Evolutionary conservation across 805 yeast species (phyloP).

Genomic region (Metschnikowia proteae): DNA sequence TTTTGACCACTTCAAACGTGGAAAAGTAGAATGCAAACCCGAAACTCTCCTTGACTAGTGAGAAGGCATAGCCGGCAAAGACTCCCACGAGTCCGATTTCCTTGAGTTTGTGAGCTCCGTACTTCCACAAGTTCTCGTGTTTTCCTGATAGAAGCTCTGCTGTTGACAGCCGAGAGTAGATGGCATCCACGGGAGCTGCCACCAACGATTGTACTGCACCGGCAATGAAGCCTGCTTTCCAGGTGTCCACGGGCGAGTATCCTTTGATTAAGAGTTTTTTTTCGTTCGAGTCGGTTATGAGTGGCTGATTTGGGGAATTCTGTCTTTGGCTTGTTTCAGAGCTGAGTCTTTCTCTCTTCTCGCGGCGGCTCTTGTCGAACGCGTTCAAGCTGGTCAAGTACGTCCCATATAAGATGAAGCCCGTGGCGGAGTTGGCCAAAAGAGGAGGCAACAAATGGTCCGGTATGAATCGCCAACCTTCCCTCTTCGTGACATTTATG

Average conservation of each 20-base stretch:
- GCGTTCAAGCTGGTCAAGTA: conserved; percentile 56
- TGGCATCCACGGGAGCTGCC: conserved; percentile 92
- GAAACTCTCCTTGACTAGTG: conserved; percentile 70
- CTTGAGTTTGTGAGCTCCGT: conserved; percentile 61
- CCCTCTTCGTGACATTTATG: conserved; percentile 61
- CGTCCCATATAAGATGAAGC: conserved; percentile 78
- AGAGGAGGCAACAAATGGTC: conserved; percentile 84
- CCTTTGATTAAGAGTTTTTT: conserved; percentile 3
- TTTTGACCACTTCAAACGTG: conserved; percentile 75
- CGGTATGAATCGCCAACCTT: conserved; percentile 87
- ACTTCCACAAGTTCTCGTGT: conserved; percentile 72
- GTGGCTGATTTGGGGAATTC: neutral
- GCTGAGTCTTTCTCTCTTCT: neutral
- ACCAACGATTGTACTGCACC: conserved; percentile 86
- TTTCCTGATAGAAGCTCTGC: conserved; percentile 66
- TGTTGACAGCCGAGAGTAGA: conserved; percentile 75
- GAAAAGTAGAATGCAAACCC: conserved; percentile 85
- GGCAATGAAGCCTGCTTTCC: conserved; percentile 79
- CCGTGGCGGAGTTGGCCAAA: conserved; percentile 84
- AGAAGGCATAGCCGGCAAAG: conserved; percentile 83
- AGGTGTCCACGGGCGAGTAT: conserved; percentile 47
- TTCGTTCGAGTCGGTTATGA: conserved; percentile 3
- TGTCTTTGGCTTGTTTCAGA: conserved; percentile 4
- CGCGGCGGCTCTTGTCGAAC: conserved; percentile 14
- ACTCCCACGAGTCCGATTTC: conserved; percentile 81